Percentiles rank a stretch among this genome's conserved stretches.
phyloP scores from a whole-genome alignment of 148 eudicot species.

The Rhododendron mucronatum region DNA sequence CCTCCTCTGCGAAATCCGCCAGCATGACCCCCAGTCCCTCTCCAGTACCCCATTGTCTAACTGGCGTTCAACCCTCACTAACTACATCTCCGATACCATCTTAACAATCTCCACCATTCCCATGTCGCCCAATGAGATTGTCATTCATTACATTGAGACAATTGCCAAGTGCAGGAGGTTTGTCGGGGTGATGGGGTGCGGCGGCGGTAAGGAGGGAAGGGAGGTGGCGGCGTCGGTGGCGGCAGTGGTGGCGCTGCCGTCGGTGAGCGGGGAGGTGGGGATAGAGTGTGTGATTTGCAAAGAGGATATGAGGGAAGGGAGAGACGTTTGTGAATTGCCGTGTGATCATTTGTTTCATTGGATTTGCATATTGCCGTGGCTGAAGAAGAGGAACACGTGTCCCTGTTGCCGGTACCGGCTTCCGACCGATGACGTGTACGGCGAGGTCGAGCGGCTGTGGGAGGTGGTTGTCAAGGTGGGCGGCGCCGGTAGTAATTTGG shows the following conservation, averaged over 20 bases:
- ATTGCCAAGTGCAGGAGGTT: constrained; percentile 49
- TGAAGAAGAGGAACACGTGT: constrained; percentile 66
- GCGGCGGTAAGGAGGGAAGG: constrained; percentile 29
- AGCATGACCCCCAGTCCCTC: constrained; percentile 21
- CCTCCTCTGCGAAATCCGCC: constrained; percentile 44
- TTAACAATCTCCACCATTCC: constrained; percentile 28
- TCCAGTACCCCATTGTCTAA: not conserved
- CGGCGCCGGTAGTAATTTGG: not conserved
- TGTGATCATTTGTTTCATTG: constrained; percentile 83
- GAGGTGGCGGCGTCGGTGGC: constrained; percentile 39
- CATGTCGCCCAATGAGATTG: constrained; percentile 19
- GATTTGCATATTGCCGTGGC: constrained; percentile 81
- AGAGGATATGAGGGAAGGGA: constrained; percentile 68
- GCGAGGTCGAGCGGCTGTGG: constrained; percentile 76
- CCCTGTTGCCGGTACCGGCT: constrained; percentile 73
- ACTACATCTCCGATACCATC: constrained; percentile 27
- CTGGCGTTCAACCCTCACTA: constrained; percentile 25
- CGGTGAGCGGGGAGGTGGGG: constrained; percentile 26
- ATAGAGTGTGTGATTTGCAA: constrained; percentile 69
- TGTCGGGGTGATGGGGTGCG: constrained; percentile 30
- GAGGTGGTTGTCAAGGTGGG: constrained; percentile 44
- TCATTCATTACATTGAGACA: constrained; percentile 41
- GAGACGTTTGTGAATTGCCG: constrained; percentile 80
- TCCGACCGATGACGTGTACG: constrained; percentile 68
- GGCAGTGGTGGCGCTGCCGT: constrained; percentile 47